A percentile compares a stretch with the other conserved stretches of the same genome.
These are phyloP conservation scores for Fusarium veterinarium DNA, from an alignment of 2,329 filamentous ascomycete species.

Conservation along the genomic window DNA sequence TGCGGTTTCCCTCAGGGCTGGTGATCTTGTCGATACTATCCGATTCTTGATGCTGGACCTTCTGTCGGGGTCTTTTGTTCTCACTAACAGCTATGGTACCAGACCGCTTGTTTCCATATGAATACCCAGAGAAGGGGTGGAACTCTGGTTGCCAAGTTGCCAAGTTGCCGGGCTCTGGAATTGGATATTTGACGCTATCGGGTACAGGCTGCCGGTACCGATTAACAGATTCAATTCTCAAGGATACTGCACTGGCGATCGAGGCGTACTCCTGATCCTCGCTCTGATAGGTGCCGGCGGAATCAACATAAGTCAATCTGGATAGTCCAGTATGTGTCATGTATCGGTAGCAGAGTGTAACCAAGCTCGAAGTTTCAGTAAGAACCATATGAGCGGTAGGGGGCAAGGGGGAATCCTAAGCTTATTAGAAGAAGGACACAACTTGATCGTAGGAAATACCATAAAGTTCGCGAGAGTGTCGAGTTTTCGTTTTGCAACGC, in stretches of 20 bases:
- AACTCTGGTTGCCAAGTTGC: slow-evolving; percentile 7
- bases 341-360: slow-evolving; percentile 40
- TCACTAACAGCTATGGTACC: not conserved
- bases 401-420: slow-evolving; percentile 18
- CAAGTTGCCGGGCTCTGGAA: not conserved
- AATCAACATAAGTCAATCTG: slow-evolving; percentile 42
- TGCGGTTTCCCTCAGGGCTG: not conserved
- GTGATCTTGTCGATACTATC: not conserved
- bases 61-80: not conserved
- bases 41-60: not conserved
- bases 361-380: slow-evolving; percentile 10
- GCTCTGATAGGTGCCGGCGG: not conserved
- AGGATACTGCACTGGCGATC: slow-evolving; percentile 31
- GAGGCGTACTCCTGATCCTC: slow-evolving; percentile 26
- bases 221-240: slow-evolving; percentile 34
- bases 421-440: slow-evolving; percentile 14
- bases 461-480: slow-evolving; percentile 30
- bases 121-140: slow-evolving; percentile 26
- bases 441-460: slow-evolving; percentile 9
- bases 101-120: slow-evolving; percentile 29
- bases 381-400: slow-evolving; percentile 42
- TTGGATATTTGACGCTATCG: slow-evolving; percentile 25
- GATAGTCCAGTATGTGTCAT: slow-evolving; percentile 45
- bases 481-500: slow-evolving; percentile 34
- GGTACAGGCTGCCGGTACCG: not conserved